Conservation (phyloP, 2,329 filamentous ascomycete species). For the Botryotinia globosa region DNA sequence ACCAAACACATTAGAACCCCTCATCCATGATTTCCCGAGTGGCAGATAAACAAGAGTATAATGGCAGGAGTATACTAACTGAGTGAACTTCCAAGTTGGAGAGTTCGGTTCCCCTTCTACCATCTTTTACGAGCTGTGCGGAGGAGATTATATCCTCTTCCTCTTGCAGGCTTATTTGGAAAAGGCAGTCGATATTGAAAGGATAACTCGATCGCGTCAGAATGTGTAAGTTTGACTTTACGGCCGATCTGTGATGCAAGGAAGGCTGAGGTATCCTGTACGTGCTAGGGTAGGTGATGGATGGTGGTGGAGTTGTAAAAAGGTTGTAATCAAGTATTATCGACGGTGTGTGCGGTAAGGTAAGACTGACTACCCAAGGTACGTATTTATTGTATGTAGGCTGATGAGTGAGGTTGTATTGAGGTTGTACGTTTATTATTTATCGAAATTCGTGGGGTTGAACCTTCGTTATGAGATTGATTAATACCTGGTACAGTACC, state of each 20-base stretch:
- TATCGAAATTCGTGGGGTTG: conserved; percentile 17
- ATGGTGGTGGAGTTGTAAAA: conserved; percentile 6
- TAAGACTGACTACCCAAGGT: neutral
- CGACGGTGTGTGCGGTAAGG: conserved; percentile 19
- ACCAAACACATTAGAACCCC: neutral
- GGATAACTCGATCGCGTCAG: conserved; percentile 31
- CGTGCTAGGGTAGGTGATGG: conserved; percentile 28
- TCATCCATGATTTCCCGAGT: neutral
- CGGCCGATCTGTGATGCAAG: conserved; percentile 23
- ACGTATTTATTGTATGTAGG: too few relatives aligned
- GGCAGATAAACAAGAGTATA: conserved; percentile 4
- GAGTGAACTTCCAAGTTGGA: conserved; percentile 99
- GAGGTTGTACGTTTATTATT: conserved; percentile 18
- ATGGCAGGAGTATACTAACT: conserved; percentile 48
- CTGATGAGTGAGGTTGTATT: conserved; percentile 14
- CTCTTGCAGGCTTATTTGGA: conserved; percentile 20
- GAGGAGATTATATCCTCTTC: conserved; percentile 36
- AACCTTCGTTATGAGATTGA: conserved; percentile 7
- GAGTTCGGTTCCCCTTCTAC: conserved; percentile 92
- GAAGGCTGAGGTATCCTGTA: conserved; percentile 31
- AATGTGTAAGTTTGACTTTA: conserved; percentile 22
- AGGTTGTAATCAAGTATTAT: conserved; percentile 19
- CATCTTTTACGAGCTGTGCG: conserved; percentile 62
- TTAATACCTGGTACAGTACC: neutral
- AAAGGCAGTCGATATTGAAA: conserved; percentile 15